Base-by-base conservation (phyloP, 2,329 filamentous ascomycete species). In the Aureobasidium sp. region DNA sequence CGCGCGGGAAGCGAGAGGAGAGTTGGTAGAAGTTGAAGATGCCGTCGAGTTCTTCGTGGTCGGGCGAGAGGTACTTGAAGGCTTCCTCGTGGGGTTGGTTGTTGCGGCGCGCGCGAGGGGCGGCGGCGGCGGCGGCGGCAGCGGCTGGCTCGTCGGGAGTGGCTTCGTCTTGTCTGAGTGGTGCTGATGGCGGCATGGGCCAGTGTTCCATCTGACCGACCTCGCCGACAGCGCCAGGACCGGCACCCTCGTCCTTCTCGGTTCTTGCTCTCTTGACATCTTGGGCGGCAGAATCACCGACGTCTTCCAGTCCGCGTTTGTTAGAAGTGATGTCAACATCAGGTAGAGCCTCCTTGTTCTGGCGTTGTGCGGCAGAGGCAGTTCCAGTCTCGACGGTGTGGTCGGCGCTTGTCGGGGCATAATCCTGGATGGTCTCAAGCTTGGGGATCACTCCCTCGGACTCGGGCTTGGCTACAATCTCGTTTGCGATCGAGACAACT, bases 11-110 rank as follows among this genome's bases (percentile, higher is more conserved):
- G 42, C 85, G 84, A 0, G 82, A 69, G 0, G 88, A 90, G 58
- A 97, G 77, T 50, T 85, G 78, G 74, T 97, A 98, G 72, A 97
- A 97, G 2, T 79, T 69, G 63, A 84, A 85, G 64, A 98, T 91
- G 53, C 79, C 77, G 57, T 82, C 68, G 51, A 98, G 84, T 56
- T 93, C 88, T 2, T 82, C 74, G 66, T 96, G 88, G 22, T 85
- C 78, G 0, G 81, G 71, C 7, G 83, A 70, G 35, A 98, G 79
- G 66, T 90, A 98, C 67, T 95, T 96, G 78, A 95, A 98, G 4
- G 90, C 88, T 68, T 98, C 93, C 68, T 97, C 93, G 59, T 83
- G 78, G 14, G 79, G 80, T 60, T 75, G 60, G 45, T 69, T 44
- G 74, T 64, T 61, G 40, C 58, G 59, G 27, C 64, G 57, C 41